Conservation (phyloP, 768 basidiomycete species). For the Russula foetens region DNA sequence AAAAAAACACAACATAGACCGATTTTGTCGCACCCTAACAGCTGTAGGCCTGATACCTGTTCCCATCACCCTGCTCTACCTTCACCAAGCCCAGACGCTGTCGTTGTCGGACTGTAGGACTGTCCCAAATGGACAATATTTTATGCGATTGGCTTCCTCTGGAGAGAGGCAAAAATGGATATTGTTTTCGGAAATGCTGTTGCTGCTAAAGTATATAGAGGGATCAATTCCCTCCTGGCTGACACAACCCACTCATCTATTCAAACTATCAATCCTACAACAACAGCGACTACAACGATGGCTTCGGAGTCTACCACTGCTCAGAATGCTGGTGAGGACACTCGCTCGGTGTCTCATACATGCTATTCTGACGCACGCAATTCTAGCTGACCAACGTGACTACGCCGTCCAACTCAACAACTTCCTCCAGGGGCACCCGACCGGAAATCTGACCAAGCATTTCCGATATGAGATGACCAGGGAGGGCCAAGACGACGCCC, state of each 20-base stretch:
- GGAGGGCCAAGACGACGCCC: not conserved
- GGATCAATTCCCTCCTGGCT: not conserved
- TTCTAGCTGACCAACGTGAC: not conserved
- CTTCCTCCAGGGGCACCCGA: not conserved
- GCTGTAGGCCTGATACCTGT: constrained; percentile 1
- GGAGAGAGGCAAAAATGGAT: not conserved
- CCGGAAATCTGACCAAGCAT: not conserved
- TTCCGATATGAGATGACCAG: not conserved
- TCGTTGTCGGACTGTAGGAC: constrained; percentile 5
- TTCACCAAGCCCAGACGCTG: constrained; percentile 1
- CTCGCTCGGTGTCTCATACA: too few species aligned
- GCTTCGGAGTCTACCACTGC: too few species aligned
- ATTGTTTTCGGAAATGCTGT: not conserved
- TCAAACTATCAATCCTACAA: not conserved
- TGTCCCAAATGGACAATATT: not conserved
- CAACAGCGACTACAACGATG: too few species aligned
- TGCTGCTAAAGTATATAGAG: not conserved
- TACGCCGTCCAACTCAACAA: not conserved
- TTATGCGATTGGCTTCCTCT: not conserved
- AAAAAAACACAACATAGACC: not conserved
- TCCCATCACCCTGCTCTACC: not conserved
- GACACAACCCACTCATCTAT: not conserved
- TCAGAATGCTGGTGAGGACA: not conserved
- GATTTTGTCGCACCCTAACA: not conserved
- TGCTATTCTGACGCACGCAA: not conserved